Conservation (phyloP, 164 flowering plant species). For the Chloranthus sessilifolius region DNA sequence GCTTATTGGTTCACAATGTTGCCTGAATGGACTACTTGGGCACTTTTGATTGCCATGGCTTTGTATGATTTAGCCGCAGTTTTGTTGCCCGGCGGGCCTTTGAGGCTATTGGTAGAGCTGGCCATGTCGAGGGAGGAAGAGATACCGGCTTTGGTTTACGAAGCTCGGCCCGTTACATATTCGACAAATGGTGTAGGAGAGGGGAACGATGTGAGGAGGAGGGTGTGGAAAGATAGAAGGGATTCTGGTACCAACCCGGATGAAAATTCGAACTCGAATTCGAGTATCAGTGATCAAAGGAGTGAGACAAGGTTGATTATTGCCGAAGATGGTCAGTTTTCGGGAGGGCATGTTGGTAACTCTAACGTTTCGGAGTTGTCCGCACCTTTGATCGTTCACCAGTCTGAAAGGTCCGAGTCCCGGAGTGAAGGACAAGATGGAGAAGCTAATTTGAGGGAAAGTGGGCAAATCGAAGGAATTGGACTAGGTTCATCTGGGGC, state of each 20-base stretch:
- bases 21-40: slow-evolving; percentile 99
- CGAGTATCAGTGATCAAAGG: slow-evolving; percentile 14
- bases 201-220: slow-evolving; percentile 32
- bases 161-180: slow-evolving; percentile 71
- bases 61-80: slow-evolving; percentile 97
- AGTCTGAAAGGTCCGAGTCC: slow-evolving; percentile 18
- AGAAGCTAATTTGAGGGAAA: slow-evolving; percentile 26
- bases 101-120: slow-evolving; percentile 90
- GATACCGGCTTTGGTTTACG: slow-evolving; percentile 96
- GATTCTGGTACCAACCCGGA: slow-evolving; percentile 16
- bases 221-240: slow-evolving; percentile 66
- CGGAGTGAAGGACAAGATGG: slow-evolving; percentile 21
- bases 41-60: slow-evolving; percentile 81
- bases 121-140: slow-evolving; percentile 94
- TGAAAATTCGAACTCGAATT: slow-evolving; percentile 12
- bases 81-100: slow-evolving; percentile 92
- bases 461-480: slow-evolving; percentile 64
- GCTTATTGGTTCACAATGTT: slow-evolving; percentile 91
- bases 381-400: slow-evolving; percentile 53
- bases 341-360: slow-evolving; percentile 12
- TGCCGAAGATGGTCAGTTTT: slow-evolving; percentile 37
- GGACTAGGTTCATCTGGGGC: slow-evolving; percentile 93
- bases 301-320: slow-evolving; percentile 27
- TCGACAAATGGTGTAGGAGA: slow-evolving; percentile 18
- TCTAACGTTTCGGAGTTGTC: slow-evolving; percentile 30